Conservation (phyloP, 2,329 filamentous ascomycete genomes). For the Podosphaera fusca region DNA sequence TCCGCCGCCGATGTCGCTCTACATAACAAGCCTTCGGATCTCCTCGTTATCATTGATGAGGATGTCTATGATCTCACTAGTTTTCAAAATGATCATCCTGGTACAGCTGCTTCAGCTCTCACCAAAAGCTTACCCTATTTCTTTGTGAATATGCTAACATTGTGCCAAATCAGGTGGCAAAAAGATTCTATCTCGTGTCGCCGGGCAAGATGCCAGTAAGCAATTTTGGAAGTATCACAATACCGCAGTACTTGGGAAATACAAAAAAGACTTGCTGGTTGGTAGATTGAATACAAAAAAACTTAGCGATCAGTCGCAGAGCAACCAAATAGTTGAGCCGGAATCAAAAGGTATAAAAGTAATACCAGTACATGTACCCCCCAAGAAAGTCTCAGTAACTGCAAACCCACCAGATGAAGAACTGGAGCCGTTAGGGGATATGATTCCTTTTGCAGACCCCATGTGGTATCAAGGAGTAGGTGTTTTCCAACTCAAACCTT, state of each 20-base stretch:
- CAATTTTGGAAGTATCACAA: constrained; percentile 18
- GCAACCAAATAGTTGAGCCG: no score
- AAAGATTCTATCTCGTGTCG: constrained; percentile 15
- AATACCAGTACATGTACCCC: no score
- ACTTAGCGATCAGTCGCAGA: no score
- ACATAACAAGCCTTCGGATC: constrained; percentile 68
- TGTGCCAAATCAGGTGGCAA: constrained; percentile 19
- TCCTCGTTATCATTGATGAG: constrained; percentile 81
- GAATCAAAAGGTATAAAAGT: no score
- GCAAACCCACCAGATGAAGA: constrained; percentile 15
- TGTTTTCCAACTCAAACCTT: constrained; percentile 8
- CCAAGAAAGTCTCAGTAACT: background rate
- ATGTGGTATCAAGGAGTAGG: constrained; percentile 84
- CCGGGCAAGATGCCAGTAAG: constrained; percentile 16
- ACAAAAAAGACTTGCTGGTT: constrained; percentile 46
- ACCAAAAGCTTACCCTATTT: no score
- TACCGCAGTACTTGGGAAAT: constrained; percentile 27
- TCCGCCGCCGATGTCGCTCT: constrained; percentile 65
- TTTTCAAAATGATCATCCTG: constrained; percentile 68
- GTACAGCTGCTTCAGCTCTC: constrained; percentile 21
- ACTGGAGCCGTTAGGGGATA: constrained; percentile 61
- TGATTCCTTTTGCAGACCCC: constrained; percentile 81
- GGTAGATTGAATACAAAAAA: background rate
- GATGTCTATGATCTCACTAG: constrained; percentile 91
- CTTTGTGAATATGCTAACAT: no score